Conservation (phyloP, 2,329 filamentous ascomycete species). For the Aspergillus neotritici region DNA sequence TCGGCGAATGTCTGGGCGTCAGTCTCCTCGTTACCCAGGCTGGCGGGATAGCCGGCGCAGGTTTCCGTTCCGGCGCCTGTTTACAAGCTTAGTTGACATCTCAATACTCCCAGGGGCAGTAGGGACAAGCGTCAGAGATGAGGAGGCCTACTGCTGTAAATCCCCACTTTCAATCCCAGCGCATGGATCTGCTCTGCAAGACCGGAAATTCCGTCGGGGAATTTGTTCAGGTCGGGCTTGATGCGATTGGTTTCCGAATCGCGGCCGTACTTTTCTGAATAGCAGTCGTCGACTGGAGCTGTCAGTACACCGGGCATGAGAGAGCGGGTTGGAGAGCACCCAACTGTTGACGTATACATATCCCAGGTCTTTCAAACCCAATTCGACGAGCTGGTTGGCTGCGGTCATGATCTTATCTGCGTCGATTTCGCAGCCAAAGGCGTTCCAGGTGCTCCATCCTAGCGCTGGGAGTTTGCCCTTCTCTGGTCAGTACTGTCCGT, state of each 20-base stretch:
- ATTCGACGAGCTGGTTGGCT: slow-evolving; percentile 41
- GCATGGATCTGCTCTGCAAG: slow-evolving; percentile 51
- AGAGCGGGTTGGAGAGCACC: slow-evolving; percentile 1
- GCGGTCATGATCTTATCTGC: slow-evolving; percentile 44
- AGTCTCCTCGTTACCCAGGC: slow-evolving; percentile 51
- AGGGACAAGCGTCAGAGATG: neutral
- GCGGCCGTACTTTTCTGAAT: slow-evolving; percentile 43
- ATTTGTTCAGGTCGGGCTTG: slow-evolving; percentile 46
- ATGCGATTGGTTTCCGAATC: slow-evolving; percentile 43
- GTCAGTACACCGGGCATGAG: neutral
- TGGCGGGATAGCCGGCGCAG: slow-evolving; percentile 54
- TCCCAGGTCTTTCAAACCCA: slow-evolving; percentile 45
- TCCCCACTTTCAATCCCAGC: slow-evolving; percentile 57
- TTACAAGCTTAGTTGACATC: neutral
- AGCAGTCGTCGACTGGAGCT: slow-evolving; percentile 56
- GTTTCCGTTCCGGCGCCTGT: slow-evolving; percentile 37
- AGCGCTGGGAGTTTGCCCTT: slow-evolving; percentile 30
- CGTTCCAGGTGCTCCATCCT: slow-evolving; percentile 45
- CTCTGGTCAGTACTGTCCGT: neutral
- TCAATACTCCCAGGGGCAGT: neutral
- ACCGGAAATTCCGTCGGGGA: slow-evolving; percentile 54
- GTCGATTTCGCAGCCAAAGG: slow-evolving; percentile 45
- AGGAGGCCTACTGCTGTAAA: slow-evolving; percentile 51
- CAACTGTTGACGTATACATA: slow-evolving; percentile 45
- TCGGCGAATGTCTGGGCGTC: slow-evolving; percentile 55